Percentiles rank a stretch among this genome's conserved stretches.
phyloP scores from a whole-genome alignment of 1,139 yeast species.

The Meyerozyma elateridarum region DNA sequence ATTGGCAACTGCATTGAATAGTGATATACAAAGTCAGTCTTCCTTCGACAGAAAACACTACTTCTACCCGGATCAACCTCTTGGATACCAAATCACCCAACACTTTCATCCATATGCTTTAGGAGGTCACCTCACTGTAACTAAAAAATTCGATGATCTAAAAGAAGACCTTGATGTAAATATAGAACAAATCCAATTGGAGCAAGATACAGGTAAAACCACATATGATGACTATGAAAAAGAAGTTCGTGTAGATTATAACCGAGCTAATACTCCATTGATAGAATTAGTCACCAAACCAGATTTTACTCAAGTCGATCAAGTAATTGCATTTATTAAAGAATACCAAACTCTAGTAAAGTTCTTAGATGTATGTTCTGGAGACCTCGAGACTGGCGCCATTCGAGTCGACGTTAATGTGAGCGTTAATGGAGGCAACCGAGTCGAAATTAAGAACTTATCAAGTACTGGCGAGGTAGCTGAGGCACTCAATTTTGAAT shows the following conservation, averaged over 20 bases:
- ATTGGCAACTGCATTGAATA: slow-evolving; percentile 68
- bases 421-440: slow-evolving; percentile 61
- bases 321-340: slow-evolving; percentile 74
- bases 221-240: slow-evolving; percentile 45
- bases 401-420: slow-evolving; percentile 93
- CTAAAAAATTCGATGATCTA: slow-evolving; percentile 50
- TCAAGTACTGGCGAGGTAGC: slow-evolving; percentile 80
- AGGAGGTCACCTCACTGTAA: slow-evolving; percentile 53
- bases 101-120: slow-evolving; percentile 75
- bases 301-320: slow-evolving; percentile 63
- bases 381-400: slow-evolving; percentile 91
- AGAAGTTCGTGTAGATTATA: slow-evolving; percentile 63
- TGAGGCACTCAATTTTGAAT: slow-evolving; percentile 75
- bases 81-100: slow-evolving; percentile 95
- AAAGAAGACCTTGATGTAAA: slow-evolving; percentile 36
- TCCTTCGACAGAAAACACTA: slow-evolving; percentile 92
- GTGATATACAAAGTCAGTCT: slow-evolving; percentile 52
- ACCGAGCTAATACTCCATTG: slow-evolving; percentile 80
- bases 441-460: slow-evolving; percentile 87
- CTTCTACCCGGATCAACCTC: slow-evolving; percentile 93
- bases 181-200: slow-evolving; percentile 78
- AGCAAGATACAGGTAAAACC: slow-evolving; percentile 92
- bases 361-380: slow-evolving; percentile 71
- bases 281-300: slow-evolving; percentile 92
- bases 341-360: slow-evolving; percentile 73